Conservation (phyloP, 306 rosid species). For the Castanospermum australe region DNA sequence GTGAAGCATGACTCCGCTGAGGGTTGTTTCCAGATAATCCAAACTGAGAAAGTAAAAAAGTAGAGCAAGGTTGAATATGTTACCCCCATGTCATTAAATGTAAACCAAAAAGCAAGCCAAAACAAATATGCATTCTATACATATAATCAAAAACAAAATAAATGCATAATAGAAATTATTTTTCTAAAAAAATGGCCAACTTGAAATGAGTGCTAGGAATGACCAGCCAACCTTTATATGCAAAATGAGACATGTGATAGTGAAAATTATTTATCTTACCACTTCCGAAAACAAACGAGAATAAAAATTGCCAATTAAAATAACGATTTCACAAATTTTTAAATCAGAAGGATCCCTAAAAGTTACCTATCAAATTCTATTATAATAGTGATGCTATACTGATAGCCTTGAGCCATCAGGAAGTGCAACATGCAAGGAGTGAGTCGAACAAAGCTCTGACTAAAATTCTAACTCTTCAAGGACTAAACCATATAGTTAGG, state of each 20-base stretch:
- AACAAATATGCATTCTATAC: background rate
- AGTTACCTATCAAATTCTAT: background rate
- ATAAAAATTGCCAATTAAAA: background rate
- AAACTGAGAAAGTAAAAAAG: slow-evolving; percentile 41
- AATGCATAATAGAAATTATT: background rate
- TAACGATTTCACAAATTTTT: background rate
- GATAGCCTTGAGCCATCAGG: background rate
- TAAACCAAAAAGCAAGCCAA: slow-evolving; percentile 2
- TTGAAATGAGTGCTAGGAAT: background rate
- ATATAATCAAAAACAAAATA: background rate
- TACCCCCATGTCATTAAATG: slow-evolving; percentile 8
- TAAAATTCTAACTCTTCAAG: background rate
- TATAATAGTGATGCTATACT: background rate
- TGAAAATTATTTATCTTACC: background rate
- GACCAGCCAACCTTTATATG: background rate
- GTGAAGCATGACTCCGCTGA: slow-evolving; percentile 81
- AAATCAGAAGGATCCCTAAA: background rate
- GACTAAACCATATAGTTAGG: background rate
- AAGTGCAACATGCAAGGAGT: background rate
- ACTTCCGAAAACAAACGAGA: background rate
- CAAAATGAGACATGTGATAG: slow-evolving; percentile 2
- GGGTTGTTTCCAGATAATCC: slow-evolving; percentile 80
- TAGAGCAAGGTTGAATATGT: slow-evolving; percentile 21
- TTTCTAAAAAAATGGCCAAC: background rate
- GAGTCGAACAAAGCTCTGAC: slow-evolving; percentile 10